Evolutionary conservation across 331 rosid species (phyloP).

Genomic region (Telfairia occidentalis): DNA sequence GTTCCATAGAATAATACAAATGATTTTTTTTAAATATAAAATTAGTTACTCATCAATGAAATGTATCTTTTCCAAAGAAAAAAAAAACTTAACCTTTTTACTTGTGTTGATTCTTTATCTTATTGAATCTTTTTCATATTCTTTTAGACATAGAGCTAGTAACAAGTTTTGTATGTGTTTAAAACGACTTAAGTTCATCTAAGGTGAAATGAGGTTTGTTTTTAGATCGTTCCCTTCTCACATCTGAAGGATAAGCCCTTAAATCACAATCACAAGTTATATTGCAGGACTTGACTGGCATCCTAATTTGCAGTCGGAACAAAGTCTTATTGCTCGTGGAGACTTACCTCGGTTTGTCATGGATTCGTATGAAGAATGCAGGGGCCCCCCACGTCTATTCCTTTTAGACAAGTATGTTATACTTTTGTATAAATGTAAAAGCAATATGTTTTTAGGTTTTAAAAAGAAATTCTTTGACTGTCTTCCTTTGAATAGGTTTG

Average conservation of each 20-base stretch:
- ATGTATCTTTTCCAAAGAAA: too few species aligned
- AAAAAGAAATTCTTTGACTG: neutral
- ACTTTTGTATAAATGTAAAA: neutral
- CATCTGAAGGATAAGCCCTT: neutral
- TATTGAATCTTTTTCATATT: neutral
- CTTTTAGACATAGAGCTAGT: neutral
- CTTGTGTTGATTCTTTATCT: neutral
- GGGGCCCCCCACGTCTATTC: conserved; percentile 82
- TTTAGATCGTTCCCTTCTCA: neutral
- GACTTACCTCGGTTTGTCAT: conserved; percentile 90
- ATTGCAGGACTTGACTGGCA: conserved; percentile 82
- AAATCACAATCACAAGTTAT: conserved; percentile 7
- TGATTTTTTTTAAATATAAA: too few species aligned
- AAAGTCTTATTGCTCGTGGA: conserved; percentile 57
- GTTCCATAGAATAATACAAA: neutral
- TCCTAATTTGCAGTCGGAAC: conserved; percentile 60
- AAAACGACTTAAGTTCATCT: neutral
- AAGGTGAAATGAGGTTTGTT: neutral
- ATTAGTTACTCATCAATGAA: too few species aligned
- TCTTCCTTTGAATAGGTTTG: conserved; percentile 56
- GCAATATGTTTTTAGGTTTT: neutral
- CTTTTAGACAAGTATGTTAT: conserved; percentile 88
- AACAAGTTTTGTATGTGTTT: too few species aligned
- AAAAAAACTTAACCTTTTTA: too few species aligned
- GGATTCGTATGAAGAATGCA: conserved; percentile 95